A percentile compares a stretch with the other conserved stretches of the same genome.
These are phyloP conservation scores for Orbilia ellipsospora DNA, from an alignment of 2,329 filamentous ascomycete genomes.

Conservation along the genomic window DNA sequence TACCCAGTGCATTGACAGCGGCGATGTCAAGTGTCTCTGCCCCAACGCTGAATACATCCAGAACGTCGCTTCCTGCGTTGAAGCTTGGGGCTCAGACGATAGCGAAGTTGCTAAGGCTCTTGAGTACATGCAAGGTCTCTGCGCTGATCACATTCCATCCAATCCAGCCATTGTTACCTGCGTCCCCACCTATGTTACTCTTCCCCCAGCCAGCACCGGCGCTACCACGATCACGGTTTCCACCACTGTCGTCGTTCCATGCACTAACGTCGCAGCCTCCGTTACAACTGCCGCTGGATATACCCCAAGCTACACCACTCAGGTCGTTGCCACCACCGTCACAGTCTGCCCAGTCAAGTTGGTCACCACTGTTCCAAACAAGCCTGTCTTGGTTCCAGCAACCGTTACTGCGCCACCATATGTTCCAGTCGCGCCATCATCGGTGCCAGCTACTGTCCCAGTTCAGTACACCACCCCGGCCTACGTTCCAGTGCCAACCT, in stretches of 20 bases:
- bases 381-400: constrained; percentile 52
- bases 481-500: constrained; percentile 1
- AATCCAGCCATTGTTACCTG: constrained; percentile 89
- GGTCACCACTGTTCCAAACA: constrained; percentile 47
- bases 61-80: constrained; percentile 83
- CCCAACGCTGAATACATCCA: constrained; percentile 78
- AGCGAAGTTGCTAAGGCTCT: constrained; percentile 77
- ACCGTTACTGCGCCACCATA: constrained; percentile 50
- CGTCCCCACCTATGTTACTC: constrained; percentile 73
- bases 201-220: constrained; percentile 65
- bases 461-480: constrained; percentile 37
- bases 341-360: constrained; percentile 55
- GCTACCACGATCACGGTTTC: constrained; percentile 64
- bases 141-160: constrained; percentile 75
- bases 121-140: constrained; percentile 90
- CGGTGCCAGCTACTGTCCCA: constrained; percentile 39
- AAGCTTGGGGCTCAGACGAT: constrained; percentile 76
- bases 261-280: constrained; percentile 26
- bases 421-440: constrained; percentile 42
- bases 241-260: constrained; percentile 45
- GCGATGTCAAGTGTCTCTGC: constrained; percentile 87
- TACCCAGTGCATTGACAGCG: constrained; percentile 83
- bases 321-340: constrained; percentile 48
- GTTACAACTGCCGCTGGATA: constrained; percentile 14
- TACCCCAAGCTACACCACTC: constrained; percentile 45